These are phyloP conservation scores for Barnettozyma wickerhamii DNA, from an alignment of 805 yeast genomes.

Conservation along the genomic window DNA sequence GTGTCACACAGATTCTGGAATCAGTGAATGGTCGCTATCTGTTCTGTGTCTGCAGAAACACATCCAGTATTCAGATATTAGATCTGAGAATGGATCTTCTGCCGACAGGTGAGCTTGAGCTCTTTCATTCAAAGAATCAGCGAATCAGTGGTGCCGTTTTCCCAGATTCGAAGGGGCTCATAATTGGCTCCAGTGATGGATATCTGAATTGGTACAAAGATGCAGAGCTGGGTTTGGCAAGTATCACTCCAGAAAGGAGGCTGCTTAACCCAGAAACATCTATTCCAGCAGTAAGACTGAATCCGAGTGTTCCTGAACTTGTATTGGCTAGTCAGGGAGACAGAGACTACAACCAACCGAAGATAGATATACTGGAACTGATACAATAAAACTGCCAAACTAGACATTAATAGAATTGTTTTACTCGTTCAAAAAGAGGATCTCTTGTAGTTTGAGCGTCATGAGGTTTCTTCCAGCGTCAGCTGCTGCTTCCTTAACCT, in stretches of 20 bases:
- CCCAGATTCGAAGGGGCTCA: slow-evolving; percentile 23
- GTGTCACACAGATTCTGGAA: slow-evolving; percentile 31
- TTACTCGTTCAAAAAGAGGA: slow-evolving; percentile 25
- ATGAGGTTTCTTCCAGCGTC: slow-evolving; percentile 22
- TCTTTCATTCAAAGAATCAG: slow-evolving; percentile 17
- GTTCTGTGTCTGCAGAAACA: slow-evolving; percentile 29
- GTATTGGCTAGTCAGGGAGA: slow-evolving; percentile 18
- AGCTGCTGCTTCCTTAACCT: slow-evolving; percentile 15
- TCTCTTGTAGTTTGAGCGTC: slow-evolving; percentile 24
- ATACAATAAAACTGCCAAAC: no score
- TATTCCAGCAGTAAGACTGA: slow-evolving; percentile 13
- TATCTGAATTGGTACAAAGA: slow-evolving; percentile 19
- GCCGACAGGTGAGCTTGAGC: slow-evolving; percentile 10
- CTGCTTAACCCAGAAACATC: slow-evolving; percentile 6
- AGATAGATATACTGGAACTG: slow-evolving; percentile 7
- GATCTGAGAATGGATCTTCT: slow-evolving; percentile 31
- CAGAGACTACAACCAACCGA: slow-evolving; percentile 11
- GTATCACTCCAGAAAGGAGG: neutral
- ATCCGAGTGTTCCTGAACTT: slow-evolving; percentile 16
- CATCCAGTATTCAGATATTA: slow-evolving; percentile 27
- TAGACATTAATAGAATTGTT: no score
- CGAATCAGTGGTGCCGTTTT: slow-evolving; percentile 22
- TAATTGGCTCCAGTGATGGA: slow-evolving; percentile 26
- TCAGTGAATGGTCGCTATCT: slow-evolving; percentile 34
- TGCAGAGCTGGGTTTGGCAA: slow-evolving; percentile 19